phyloP scores from a whole-genome alignment of 768 basidiomycete species.

The Serpula lacrymans region DNA sequence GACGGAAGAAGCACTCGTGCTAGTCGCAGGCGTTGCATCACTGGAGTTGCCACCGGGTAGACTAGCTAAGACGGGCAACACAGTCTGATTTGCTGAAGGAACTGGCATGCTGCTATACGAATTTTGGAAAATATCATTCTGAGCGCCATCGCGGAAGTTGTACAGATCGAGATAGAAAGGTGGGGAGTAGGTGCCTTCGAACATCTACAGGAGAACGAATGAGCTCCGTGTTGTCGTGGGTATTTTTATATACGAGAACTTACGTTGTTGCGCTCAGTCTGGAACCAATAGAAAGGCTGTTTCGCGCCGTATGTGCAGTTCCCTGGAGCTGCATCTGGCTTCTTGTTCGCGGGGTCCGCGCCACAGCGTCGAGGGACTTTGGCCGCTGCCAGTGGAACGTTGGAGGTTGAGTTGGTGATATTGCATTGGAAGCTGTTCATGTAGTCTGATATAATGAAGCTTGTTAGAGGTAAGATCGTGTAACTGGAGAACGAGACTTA shows the following conservation, averaged over 20 bases:
- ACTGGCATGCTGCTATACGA: constrained; percentile 45
- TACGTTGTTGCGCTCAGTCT: constrained; percentile 60
- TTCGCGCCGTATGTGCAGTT: constrained; percentile 77
- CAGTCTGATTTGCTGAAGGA: constrained; percentile 37
- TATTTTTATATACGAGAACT: constrained; percentile 15
- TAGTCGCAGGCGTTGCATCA: background rate
- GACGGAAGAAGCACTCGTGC: background rate
- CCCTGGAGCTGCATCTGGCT: constrained; percentile 39
- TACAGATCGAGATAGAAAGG: constrained; percentile 69
- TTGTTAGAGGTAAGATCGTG: background rate
- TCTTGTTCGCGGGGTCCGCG: constrained; percentile 47
- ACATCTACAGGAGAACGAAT: constrained; percentile 44
- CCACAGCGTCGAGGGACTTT: constrained; percentile 66
- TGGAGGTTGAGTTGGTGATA: constrained; percentile 51
- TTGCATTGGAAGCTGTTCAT: constrained; percentile 76
- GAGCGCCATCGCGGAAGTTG: constrained; percentile 69
- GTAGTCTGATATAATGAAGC: constrained; percentile 41
- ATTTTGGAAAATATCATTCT: constrained; percentile 68
- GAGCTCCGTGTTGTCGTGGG: background rate
- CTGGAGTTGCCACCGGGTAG: background rate
- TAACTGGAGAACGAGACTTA: constrained; percentile 23
- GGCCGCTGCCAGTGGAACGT: constrained; percentile 48
- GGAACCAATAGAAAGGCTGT: constrained; percentile 69
- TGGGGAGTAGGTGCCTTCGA: constrained; percentile 57
- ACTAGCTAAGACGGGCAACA: constrained; percentile 15